phyloP scores from a whole-genome alignment of 2,329 filamentous ascomycete species.

The Alternaria arbusti region DNA sequence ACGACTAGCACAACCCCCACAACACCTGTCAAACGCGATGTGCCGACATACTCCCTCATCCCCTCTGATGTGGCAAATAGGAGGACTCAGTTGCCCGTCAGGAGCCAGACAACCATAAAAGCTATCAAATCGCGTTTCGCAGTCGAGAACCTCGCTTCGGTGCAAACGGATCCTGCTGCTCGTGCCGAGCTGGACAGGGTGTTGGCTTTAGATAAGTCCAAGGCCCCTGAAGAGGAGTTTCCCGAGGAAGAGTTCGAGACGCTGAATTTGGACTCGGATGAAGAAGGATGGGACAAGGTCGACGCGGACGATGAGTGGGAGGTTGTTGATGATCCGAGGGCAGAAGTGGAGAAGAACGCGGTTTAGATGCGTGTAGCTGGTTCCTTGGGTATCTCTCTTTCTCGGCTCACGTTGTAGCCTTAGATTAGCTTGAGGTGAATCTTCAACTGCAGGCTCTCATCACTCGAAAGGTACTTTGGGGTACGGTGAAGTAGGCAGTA shows the following conservation, averaged over 20 bases:
- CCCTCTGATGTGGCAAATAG: background rate
- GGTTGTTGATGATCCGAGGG: background rate
- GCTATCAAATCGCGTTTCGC: background rate
- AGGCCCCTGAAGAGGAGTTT: background rate
- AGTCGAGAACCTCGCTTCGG: background rate
- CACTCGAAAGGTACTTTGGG: background rate
- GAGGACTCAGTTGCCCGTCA: background rate
- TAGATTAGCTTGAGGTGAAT: background rate
- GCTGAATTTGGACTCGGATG: background rate
- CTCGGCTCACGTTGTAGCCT: background rate
- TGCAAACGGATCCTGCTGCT: background rate
- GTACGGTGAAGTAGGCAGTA: background rate
- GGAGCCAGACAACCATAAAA: background rate
- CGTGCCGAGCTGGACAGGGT: background rate
- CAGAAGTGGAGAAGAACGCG: background rate
- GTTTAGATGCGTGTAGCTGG: background rate
- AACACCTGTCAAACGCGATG: background rate
- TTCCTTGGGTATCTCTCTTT: background rate
- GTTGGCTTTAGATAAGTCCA: background rate
- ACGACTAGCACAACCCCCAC: background rate
- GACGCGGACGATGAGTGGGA: background rate
- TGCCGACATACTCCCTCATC: background rate
- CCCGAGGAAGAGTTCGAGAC: background rate
- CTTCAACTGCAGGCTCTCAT: background rate
- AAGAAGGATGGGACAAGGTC: background rate